Base-by-base conservation (phyloP, 352 stramenopile genomes). In the Phytophthora chlamydospora region DNA sequence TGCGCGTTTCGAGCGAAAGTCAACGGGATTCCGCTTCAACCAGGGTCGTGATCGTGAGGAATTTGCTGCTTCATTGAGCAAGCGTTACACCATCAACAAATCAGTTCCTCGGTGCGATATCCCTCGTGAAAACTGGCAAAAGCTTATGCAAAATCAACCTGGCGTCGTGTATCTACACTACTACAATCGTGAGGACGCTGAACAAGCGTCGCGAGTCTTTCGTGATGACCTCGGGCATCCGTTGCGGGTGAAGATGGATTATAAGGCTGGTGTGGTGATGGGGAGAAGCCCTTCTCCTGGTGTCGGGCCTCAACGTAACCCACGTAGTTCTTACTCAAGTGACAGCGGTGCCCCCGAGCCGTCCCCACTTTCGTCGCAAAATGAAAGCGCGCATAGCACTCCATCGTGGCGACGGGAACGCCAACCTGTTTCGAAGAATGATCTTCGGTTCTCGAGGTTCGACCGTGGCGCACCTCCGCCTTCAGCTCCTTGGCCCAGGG, bases 11-110 rank as follows among this genome's bases (percentile, higher is more conserved):
- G 70, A 83, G 58, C 75, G 79, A 38, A 85, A 85, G 39, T 84
- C 79, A 8, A 85, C 70, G 3, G 77, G 79, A 7, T 80, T 87
- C 19, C 75, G 70, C 12, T 89, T 89, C 40, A 89, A 89, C 62
- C 64, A 73, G 34, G 71, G 87, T 34, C 76, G 77, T 11, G 79
- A 89, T 46, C 62, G 75, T 27, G 77, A 85, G 9, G 75, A 85
- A 16, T 89, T 87, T 43, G 63, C 64, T 21, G 61, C 62, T 24
- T 54, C 45, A 13, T 54, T 89, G 17, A 80, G 68, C 59, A 63
- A 83, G 38, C 77, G 79, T 21, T 89, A 79, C 55, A 76, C 66
- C 12, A 66, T 82, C 35, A 80, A 78, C 63, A 63, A 67, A 16
- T 62, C 60, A 11, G 59, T 74, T 24, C 72, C 72, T 11, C 58